phyloP scores from a whole-genome alignment of 192 early-diverging fungal genomes.

The Podila horticola region DNA sequence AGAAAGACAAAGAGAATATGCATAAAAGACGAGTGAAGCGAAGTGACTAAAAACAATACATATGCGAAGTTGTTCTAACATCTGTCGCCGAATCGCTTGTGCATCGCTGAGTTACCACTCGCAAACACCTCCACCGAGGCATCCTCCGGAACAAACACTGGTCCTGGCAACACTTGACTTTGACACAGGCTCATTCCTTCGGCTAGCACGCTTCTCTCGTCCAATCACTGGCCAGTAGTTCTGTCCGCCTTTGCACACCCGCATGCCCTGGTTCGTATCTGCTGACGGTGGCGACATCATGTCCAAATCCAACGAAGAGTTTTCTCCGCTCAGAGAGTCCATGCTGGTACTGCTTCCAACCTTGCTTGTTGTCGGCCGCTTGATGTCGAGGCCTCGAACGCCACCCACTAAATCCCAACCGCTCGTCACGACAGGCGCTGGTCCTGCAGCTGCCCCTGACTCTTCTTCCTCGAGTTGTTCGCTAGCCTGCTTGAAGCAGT shows the following conservation, averaged over 20 bases:
- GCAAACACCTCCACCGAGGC: slow-evolving; percentile 7
- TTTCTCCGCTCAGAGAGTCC: not conserved
- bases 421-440: not conserved
- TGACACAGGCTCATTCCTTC: not conserved
- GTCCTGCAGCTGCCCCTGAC: not conserved
- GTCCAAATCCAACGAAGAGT: not conserved
- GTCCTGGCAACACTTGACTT: not conserved
- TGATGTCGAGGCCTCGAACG: slow-evolving; percentile 3
- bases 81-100: too few species aligned
- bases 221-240: slow-evolving; percentile 43
- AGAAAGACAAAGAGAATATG: too few species aligned
- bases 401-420: slow-evolving; percentile 21
- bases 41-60: too few species aligned
- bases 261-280: slow-evolving; percentile 10
- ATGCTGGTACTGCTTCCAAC: not conserved
- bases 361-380: not conserved
- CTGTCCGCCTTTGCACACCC: slow-evolving; percentile 44
- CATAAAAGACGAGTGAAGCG: too few species aligned
- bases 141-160: slow-evolving; percentile 4
- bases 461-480: slow-evolving; percentile 44
- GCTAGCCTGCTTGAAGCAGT: slow-evolving; percentile 51
- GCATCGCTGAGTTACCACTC: not conserved
- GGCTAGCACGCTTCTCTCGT: not conserved
- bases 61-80: too few species aligned
- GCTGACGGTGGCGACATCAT: not conserved